These are phyloP conservation scores for carrot (Daucus carota) DNA, from an alignment of 129 eudicot genomes.

Conservation along the genomic window DNA sequence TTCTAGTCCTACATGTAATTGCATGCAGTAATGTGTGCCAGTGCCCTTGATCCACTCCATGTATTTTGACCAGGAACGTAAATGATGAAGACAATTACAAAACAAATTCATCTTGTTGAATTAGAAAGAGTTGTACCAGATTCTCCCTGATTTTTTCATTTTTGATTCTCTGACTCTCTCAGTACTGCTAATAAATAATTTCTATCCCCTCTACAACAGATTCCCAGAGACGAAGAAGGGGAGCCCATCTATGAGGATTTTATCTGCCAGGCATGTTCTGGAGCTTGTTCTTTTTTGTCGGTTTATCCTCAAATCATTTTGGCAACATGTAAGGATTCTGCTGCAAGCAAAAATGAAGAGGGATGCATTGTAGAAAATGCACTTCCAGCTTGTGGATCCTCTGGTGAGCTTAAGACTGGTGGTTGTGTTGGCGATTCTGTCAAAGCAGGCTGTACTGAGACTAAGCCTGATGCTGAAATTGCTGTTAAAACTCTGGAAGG, in stretches of 20 bases:
- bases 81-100: not conserved
- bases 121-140: not conserved
- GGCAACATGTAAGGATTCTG: conserved; percentile 29
- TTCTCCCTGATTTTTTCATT: not conserved
- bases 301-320: conserved; percentile 52
- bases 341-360: conserved; percentile 32
- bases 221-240: conserved; percentile 87
- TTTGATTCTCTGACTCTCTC: not conserved
- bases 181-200: not conserved
- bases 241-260: conserved; percentile 85
- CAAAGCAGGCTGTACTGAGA: conserved; percentile 9
- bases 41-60: too few relatives aligned
- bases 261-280: conserved; percentile 70
- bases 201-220: conserved; percentile 23
- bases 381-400: conserved; percentile 24
- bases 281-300: conserved; percentile 49
- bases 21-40: too few relatives aligned
- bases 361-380: conserved; percentile 30
- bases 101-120: not conserved
- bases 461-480: conserved; percentile 13
- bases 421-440: conserved; percentile 18
- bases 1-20: too few relatives aligned
- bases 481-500: conserved; percentile 24
- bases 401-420: conserved; percentile 21
- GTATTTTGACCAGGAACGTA: too few relatives aligned